Evolutionary conservation across 495 filamentous ascomycete species (phyloP), one percentile per base, ranked within the genome.

Genomic region (Penicillium flavigenum): DNA sequence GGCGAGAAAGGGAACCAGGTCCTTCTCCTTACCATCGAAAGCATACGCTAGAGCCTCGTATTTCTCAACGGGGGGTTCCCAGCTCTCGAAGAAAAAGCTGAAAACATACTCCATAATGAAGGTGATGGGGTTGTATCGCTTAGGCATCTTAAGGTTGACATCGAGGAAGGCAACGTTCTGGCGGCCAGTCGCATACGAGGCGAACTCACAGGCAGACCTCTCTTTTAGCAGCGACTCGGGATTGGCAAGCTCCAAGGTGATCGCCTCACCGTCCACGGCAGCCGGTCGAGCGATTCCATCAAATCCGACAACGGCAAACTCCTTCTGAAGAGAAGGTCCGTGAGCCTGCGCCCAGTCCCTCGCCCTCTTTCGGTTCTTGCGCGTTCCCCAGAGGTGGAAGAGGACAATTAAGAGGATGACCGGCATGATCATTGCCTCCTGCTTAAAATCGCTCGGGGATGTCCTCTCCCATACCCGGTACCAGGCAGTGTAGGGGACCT

Each of bases 381-480:
- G 79, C 41, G 87, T 85, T 42, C 94, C 94, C 83, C 91, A 88
- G 69, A 94, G 66, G 65, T 98, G 92, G 51, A 95, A 78, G 27
- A 85, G 71, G 46, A 96, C 76, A 51, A 97, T 80, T 34, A 94
- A 54, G 24, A 86, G 62, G 59, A 97, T 82, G 61, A 90, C 79
- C 12, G 83, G 80, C 48, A 94, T 76, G 64, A 98, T 88, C 72
- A 93, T 75, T 44, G 89, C 86, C 77, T 98, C 94, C 66, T 86
- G 80, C 72, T 86, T 82, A 80, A 98, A 98, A 65, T 98, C 94
- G 60, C 73, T 75, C 47, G 86, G 77, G 11, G 81, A 83, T 61
- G 89, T 81, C 61, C 94, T 90, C 82, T 98, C 92, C 83, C 93
- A 94, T 29, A 98, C 79, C 36, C 91, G 89, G 76, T 98, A 98